A percentile compares a stretch with the other conserved stretches of the same genome.
phyloP scores from a whole-genome alignment of 768 basidiomycete genomes.

The Boletellus emodensis region DNA sequence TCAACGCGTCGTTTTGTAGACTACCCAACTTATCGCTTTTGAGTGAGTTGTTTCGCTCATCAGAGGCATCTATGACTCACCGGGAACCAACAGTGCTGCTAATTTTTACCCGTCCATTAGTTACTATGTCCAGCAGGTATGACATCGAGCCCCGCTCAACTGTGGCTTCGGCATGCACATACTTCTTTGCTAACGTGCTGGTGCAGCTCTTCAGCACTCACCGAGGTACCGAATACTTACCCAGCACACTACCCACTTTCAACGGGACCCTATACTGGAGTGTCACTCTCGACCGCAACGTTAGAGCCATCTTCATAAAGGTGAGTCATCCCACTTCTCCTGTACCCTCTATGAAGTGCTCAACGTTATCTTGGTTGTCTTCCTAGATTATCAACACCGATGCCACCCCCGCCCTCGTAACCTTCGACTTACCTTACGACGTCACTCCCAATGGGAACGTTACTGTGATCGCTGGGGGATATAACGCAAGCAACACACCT shows the following conservation, averaged over 20 bases:
- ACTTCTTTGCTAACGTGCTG: neutral
- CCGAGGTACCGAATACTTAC: slow-evolving; percentile 55
- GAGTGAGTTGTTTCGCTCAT: slow-evolving; percentile 40
- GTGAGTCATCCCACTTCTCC: slow-evolving; percentile 20
- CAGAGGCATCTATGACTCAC: neutral
- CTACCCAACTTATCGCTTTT: slow-evolving; percentile 54
- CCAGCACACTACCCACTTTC: slow-evolving; percentile 50
- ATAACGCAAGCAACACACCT: slow-evolving; percentile 53
- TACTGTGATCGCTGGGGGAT: slow-evolving; percentile 44
- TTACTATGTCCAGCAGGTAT: slow-evolving; percentile 57
- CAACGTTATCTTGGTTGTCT: neutral
- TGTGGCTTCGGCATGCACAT: neutral
- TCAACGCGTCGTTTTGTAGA: slow-evolving; percentile 14
- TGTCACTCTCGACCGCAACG: slow-evolving; percentile 32
- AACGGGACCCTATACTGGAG: slow-evolving; percentile 60
- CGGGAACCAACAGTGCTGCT: slow-evolving; percentile 36
- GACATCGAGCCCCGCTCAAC: neutral
- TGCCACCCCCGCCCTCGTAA: slow-evolving; percentile 35
- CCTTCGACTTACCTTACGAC: slow-evolving; percentile 50
- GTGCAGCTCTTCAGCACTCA: slow-evolving; percentile 57
- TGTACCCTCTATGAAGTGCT: neutral
- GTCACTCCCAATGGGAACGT: slow-evolving; percentile 44
- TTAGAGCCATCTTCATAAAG: slow-evolving; percentile 50
- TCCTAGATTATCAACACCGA: slow-evolving; percentile 52
- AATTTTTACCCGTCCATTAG: slow-evolving; percentile 53